Percentiles rank a stretch among this genome's conserved stretches.
Conservation (phyloP, 139 green algal genomes). For the Chlorella sp. region DNA sequence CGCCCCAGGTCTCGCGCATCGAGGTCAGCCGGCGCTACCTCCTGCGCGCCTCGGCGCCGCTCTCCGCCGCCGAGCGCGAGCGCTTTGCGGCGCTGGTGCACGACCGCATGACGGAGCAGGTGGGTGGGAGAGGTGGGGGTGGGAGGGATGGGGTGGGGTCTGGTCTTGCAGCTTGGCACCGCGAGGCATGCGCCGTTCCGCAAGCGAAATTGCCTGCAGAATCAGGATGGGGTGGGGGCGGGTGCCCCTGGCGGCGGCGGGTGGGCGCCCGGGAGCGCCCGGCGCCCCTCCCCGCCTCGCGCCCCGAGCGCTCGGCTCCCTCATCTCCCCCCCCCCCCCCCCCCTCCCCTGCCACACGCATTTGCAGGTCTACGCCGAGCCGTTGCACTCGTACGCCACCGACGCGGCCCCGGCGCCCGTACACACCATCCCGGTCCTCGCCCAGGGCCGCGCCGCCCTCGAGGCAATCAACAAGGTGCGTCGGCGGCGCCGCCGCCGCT, state of each 20-base stretch:
- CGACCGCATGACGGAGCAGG: constrained; percentile 98
- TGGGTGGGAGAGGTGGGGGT: not conserved
- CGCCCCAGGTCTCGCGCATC: constrained; percentile 66
- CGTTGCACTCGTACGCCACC: constrained; percentile 73
- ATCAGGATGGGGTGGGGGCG: not conserved
- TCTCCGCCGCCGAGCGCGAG: constrained; percentile 31
- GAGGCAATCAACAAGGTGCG: constrained; percentile 84
- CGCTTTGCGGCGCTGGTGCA: constrained; percentile 81
- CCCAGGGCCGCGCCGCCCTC: constrained; percentile 77
- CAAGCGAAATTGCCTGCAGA: too few species aligned
- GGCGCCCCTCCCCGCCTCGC: too few species aligned
- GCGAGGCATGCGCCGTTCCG: too few species aligned
- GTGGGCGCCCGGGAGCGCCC: too few species aligned
- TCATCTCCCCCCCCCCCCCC: too few species aligned
- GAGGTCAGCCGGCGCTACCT: constrained; percentile 81
- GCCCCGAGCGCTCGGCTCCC: too few species aligned
- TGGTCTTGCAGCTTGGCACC: too few species aligned
- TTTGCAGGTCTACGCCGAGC: constrained; percentile 73
- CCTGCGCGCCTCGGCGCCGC: constrained; percentile 50
- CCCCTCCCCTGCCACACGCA: not conserved
- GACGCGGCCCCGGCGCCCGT: constrained; percentile 62
- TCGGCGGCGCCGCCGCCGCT: not conserved
- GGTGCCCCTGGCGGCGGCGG: too few species aligned
- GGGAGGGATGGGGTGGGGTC: not conserved
- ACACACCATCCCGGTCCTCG: constrained; percentile 83